These are phyloP conservation scores for Amylocarpus encephaloides DNA, from an alignment of 2,329 filamentous ascomycete genomes.

Conservation along the genomic window DNA sequence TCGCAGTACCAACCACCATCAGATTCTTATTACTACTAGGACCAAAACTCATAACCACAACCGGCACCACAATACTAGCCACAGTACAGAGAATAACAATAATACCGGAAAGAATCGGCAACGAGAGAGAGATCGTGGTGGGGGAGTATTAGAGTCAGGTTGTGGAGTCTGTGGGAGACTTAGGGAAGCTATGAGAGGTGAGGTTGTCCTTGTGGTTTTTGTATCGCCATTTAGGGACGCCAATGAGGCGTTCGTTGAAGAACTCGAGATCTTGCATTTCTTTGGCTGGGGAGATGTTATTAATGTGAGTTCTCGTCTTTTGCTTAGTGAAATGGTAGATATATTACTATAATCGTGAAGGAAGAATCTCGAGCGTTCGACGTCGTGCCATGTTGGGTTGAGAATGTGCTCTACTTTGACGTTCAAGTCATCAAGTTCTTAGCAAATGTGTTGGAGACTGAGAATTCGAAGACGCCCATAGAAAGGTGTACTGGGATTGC, in stretches of 20 bases:
- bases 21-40: neutral
- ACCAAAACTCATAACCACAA: conserved; percentile 1
- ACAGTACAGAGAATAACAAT: neutral
- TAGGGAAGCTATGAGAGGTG: neutral
- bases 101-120: neutral
- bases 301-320: neutral
- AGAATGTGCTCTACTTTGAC: neutral
- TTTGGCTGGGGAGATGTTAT: neutral
- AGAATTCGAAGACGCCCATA: neutral
- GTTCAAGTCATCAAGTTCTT: neutral
- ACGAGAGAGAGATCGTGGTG: neutral
- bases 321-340: too few relatives aligned
- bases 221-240: neutral
- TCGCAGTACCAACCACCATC: neutral
- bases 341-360: neutral
- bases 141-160: neutral
- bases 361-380: neutral
- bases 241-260: neutral
- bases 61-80: neutral
- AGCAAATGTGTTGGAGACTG: neutral
- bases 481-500: neutral
- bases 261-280: neutral
- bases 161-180: neutral
- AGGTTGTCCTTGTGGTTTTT: neutral
- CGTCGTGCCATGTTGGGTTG: neutral